A percentile compares a stretch with the other conserved stretches of the same genome.
These are phyloP conservation scores for Dictyostelium citrinum DNA, from an alignment of 78 protist species.

Conservation along the genomic window DNA sequence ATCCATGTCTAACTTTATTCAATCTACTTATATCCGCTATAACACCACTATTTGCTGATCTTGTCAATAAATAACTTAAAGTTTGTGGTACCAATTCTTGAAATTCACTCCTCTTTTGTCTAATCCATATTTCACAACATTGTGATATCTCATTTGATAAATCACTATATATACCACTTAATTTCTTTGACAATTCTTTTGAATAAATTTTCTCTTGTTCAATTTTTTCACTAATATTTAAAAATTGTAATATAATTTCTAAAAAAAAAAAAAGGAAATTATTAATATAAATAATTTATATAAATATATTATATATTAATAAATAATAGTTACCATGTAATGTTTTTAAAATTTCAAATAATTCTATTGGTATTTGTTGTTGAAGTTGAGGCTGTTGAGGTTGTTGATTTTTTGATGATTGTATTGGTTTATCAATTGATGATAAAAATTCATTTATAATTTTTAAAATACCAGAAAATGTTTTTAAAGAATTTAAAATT, in stretches of 20 bases:
- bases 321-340: constrained; percentile 13
- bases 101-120: not conserved
- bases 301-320: not conserved
- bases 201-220: not conserved
- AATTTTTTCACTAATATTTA: not conserved
- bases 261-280: not conserved
- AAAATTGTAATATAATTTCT: constrained; percentile 29
- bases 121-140: constrained; percentile 72
- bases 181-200: not conserved
- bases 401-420: not conserved
- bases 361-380: not conserved
- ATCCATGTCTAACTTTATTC: constrained; percentile 32
- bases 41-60: constrained; percentile 17
- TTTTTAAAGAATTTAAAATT: not conserved
- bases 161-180: constrained; percentile 12
- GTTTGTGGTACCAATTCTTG: constrained; percentile 79
- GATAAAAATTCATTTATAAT: constrained; percentile 17
- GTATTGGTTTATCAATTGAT: not conserved
- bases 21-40: constrained; percentile 54
- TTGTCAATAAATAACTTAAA: constrained; percentile 53
- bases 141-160: constrained; percentile 38
- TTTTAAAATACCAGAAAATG: constrained; percentile 1
- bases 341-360: constrained; percentile 10
- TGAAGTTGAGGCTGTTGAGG: not conserved
- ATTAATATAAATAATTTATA: not conserved